phyloP scores from a whole-genome alignment of 2,329 filamentous ascomycete species.

The Venturiaceae sp. region DNA sequence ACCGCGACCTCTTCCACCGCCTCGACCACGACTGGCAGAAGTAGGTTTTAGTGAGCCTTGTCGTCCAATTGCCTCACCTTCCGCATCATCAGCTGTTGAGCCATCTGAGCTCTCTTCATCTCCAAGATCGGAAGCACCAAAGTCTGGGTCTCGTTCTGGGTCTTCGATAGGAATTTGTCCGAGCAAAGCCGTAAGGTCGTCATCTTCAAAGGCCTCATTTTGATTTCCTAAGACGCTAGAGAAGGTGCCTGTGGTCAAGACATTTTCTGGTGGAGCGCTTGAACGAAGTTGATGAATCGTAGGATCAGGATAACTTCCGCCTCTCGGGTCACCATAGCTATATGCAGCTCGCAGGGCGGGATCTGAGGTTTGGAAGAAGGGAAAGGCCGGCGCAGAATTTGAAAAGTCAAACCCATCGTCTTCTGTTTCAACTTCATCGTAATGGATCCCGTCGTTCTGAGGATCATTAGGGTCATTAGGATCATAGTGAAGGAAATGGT shows the following conservation, averaged over 20 bases:
- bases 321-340: slow-evolving; percentile 7
- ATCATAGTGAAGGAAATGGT: neutral
- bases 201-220: slow-evolving; percentile 14
- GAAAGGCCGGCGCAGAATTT: neutral
- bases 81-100: neutral
- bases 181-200: slow-evolving; percentile 8
- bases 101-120: neutral
- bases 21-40: slow-evolving; percentile 1
- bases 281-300: neutral
- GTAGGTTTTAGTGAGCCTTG: neutral
- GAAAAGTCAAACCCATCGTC: neutral
- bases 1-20: neutral
- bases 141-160: neutral
- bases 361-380: slow-evolving; percentile 6
- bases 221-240: slow-evolving; percentile 11
- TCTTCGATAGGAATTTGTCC: neutral
- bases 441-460: neutral
- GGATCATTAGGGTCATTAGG: neutral
- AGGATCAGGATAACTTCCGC: slow-evolving; percentile 7
- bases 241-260: neutral
- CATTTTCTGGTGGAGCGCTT: neutral
- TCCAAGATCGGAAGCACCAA: neutral
- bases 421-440: neutral
- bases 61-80: neutral
- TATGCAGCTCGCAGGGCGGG: slow-evolving; percentile 5